Base-by-base conservation (phyloP, 2,329 filamentous ascomycete genomes). In the Rachicladosporium sp. region DNA sequence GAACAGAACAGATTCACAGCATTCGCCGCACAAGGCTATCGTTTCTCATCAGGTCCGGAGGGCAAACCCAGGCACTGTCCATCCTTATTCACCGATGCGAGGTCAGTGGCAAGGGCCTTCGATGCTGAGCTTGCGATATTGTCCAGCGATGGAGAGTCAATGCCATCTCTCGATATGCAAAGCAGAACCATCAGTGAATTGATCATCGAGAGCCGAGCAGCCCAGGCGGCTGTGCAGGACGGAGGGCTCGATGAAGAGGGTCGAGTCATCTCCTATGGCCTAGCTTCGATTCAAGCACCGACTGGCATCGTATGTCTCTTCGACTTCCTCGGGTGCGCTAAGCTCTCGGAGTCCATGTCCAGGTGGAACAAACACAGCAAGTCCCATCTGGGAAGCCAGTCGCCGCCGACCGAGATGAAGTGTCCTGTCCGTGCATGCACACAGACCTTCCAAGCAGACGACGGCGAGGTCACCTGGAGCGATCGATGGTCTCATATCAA, bases 311-410 rank as follows among this genome's bases (percentile, higher is more conserved):
- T 31, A 31, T 50, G 48, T 40, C 46, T 43, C 2, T 50, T 47
- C 37, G 31, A 38, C 4, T 45, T 48, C 37, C 44, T 53, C 29
- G 40, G 38, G 10, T 53, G 49, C 38, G 5, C 35, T 3, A 23
- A 42, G 12, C 33, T 21, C n/a, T 43, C 42, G 10, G 35, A 34
- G 2, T 37, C 43, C 31, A 27, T 2, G 21, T 10, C 6, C 6
- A 8, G 31, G 9, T 53, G 47, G 46, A 40, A 53, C 4, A 36
- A 15, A 1, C 48, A 53, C 33, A 46, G 41, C 19, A 42, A 37
- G 30, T 30, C 29, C 8, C 48, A 50, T 32, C 44, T 48, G 23
- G 39, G 36, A 9, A 45, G 41, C 4, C 13, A 33, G 5, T 21
- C 21, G 3, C 33, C 51, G 11, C 49, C 50, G 1, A 38, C 30